Conservation (phyloP, 225 moss, liverwort and hornwort species). For the Takakia lepidozioides region DNA sequence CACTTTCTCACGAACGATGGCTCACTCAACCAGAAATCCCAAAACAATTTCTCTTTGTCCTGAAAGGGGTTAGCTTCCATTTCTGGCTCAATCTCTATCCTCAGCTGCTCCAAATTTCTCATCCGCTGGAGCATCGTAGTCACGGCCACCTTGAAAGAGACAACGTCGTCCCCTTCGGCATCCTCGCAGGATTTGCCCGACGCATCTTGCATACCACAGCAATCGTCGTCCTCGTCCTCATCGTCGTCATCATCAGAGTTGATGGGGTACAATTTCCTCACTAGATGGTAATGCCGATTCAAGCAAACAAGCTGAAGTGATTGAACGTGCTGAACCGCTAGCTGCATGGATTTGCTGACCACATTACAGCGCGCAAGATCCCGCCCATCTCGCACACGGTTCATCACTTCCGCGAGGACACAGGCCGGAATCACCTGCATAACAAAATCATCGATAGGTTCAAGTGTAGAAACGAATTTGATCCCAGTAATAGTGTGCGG, state of each 20-base stretch:
- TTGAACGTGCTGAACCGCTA: conserved; percentile 20
- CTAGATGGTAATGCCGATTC: conserved; percentile 29
- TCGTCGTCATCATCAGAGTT: conserved; percentile 23
- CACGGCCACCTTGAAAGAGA: conserved; percentile 32
- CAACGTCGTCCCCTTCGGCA: conserved; percentile 10
- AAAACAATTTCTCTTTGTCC: conserved; percentile 52
- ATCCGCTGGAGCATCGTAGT: conserved; percentile 26
- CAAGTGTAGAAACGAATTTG: too few relatives aligned
- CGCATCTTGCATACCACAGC: conserved; percentile 12
- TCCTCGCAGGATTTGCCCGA: too few relatives aligned
- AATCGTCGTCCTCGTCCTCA: conserved; percentile 6
- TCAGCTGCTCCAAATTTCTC: conserved; percentile 40
- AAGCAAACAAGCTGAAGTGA: conserved; percentile 24
- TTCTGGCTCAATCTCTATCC: conserved; percentile 73
- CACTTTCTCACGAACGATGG: conserved; percentile 46
- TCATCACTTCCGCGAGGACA: conserved; percentile 29
- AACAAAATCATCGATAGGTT: too few relatives aligned
- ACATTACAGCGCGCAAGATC: conserved; percentile 49
- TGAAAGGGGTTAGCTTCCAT: conserved; percentile 65
- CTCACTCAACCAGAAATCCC: conserved; percentile 70
- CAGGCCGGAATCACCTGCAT: conserved; percentile 32
- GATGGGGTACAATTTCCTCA: conserved; percentile 17
- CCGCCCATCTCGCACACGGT: conserved; percentile 27
- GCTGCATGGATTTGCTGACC: conserved; percentile 27
- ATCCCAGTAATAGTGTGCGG: too few relatives aligned